phyloP scores from a whole-genome alignment of 306 rosid species.

The Coriaria nepalensis region DNA sequence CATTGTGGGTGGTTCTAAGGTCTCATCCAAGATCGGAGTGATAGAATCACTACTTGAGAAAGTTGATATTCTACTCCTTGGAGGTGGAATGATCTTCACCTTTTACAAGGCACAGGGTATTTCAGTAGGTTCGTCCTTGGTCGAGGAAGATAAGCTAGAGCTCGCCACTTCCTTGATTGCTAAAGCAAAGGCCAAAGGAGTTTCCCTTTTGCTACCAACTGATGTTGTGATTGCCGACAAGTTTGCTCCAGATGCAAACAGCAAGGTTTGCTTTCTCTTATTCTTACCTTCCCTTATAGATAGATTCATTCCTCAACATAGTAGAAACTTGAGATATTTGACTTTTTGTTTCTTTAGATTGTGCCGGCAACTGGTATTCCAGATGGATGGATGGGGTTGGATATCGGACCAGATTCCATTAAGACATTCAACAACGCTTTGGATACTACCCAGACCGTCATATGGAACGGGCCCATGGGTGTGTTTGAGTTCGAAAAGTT shows the following conservation, averaged over 20 bases:
- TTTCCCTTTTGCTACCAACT: conserved; percentile 75
- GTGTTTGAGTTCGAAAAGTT: conserved; percentile 87
- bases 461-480: conserved; percentile 99
- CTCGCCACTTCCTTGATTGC: conserved; percentile 64
- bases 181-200: conserved; percentile 83
- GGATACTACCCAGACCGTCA: conserved; percentile 60
- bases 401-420: conserved; percentile 85
- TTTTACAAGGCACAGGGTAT: conserved; percentile 94
- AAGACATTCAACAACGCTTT: conserved; percentile 55
- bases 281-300: not conserved
- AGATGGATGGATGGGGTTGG: conserved; percentile 98
- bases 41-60: conserved; percentile 78
- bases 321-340: not conserved
- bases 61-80: conserved; percentile 65
- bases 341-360: conserved; percentile 22
- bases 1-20: conserved; percentile 90
- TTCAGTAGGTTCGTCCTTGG: conserved; percentile 76
- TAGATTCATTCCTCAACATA: not conserved
- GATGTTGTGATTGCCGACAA: conserved; percentile 83
- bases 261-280: conserved; percentile 37
- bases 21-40: conserved; percentile 84
- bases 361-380: conserved; percentile 78
- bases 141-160: conserved; percentile 72
- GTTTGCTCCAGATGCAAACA: conserved; percentile 80
- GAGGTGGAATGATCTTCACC: conserved; percentile 92